A percentile compares a stretch with the other conserved stretches of the same genome.
Conservation (phyloP, 345 rosid species). For the Adansonia digitata region DNA sequence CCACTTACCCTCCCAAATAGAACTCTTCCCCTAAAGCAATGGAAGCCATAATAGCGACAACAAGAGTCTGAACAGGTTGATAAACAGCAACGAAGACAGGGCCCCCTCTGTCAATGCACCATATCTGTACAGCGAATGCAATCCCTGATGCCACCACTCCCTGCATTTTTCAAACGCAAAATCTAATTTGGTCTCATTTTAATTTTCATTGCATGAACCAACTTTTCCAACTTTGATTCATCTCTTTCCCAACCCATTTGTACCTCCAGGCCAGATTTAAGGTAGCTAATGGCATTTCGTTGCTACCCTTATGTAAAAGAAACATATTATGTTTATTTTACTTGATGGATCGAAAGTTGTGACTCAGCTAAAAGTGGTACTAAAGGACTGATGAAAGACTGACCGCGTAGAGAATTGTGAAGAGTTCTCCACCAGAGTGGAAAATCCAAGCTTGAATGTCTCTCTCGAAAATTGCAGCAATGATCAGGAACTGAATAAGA, state of each 20-base stretch:
- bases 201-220: too few species aligned
- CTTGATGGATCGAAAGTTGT: background rate
- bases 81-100: conserved; percentile 98
- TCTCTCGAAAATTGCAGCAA: conserved; percentile 72
- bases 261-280: too few species aligned
- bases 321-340: background rate
- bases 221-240: background rate
- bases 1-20: conserved; percentile 93
- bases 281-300: background rate
- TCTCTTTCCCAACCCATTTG: too few species aligned
- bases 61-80: conserved; percentile 97
- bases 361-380: too few species aligned
- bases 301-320: too few species aligned
- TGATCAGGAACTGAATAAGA: conserved; percentile 81
- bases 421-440: conserved; percentile 78
- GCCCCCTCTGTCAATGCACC: conserved; percentile 99
- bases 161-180: conserved; percentile 30
- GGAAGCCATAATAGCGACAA: conserved; percentile 96
- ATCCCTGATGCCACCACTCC: conserved; percentile 98
- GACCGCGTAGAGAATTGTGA: conserved; percentile 91
- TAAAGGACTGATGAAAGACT: conserved; percentile 17
- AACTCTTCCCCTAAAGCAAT: conserved; percentile 83
- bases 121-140: conserved; percentile 95
- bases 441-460: conserved; percentile 69
- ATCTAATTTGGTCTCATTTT: background rate